Percentiles rank a stretch among this genome's conserved stretches.
phyloP scores from a whole-genome alignment of 2,329 filamentous ascomycete genomes.

The Nemania abortiva region DNA sequence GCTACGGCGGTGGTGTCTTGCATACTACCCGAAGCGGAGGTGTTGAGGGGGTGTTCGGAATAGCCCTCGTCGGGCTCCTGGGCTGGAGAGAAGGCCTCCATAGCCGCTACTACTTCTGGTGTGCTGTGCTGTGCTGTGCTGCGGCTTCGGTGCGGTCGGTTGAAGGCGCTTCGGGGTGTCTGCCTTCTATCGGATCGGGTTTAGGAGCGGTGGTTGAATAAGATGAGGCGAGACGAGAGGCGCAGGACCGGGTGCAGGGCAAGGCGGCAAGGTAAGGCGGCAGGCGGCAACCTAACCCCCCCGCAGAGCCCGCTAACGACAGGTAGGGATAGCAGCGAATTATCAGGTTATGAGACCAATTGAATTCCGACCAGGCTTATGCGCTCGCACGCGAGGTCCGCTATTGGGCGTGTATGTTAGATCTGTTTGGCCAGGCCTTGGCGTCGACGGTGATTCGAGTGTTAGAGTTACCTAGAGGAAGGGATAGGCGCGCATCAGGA shows the following conservation, averaged over 20 bases:
- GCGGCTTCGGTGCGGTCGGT: conserved; percentile 11
- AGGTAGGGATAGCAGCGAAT: conserved; percentile 22
- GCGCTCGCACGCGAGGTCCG: conserved; percentile 29
- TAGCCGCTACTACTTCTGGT: conserved; percentile 7
- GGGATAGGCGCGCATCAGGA: background rate
- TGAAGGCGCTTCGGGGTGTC: conserved; percentile 18
- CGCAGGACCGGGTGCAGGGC: conserved; percentile 7
- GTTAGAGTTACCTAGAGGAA: background rate
- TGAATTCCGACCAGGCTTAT: conserved; percentile 22
- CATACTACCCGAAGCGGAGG: conserved; percentile 52
- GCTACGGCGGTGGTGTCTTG: conserved; percentile 51
- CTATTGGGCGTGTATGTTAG: background rate
- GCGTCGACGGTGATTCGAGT: background rate
- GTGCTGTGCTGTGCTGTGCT: conserved; percentile 3
- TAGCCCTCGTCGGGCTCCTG: conserved; percentile 85
- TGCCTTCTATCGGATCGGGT: background rate
- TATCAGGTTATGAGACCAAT: conserved; percentile 32
- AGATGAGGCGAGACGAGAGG: conserved; percentile 15
- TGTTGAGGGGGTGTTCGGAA: conserved; percentile 77
- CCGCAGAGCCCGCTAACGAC: background rate
- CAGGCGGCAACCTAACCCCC: conserved; percentile 16
- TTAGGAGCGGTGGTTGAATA: background rate
- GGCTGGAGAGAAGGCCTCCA: conserved; percentile 64
- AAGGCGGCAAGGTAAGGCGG: conserved; percentile 19
- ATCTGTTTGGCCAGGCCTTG: conserved; percentile 16